A percentile compares a stretch with the other conserved stretches of the same genome.
These are phyloP conservation scores for Microbotryum saponariae DNA, from an alignment of 1,284 basidiomycete genomes.

Conservation along the genomic window DNA sequence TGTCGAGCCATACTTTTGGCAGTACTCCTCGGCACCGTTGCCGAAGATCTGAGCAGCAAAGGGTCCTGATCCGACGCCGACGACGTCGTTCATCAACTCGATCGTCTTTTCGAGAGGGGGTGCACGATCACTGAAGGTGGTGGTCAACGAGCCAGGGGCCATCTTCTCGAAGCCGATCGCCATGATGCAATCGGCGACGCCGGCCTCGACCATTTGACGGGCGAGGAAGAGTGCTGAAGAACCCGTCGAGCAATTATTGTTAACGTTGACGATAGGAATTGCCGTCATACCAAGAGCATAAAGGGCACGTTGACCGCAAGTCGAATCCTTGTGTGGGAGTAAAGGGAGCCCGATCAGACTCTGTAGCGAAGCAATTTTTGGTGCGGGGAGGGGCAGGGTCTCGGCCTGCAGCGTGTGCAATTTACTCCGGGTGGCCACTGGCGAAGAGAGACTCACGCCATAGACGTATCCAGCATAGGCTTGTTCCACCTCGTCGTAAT, in stretches of 20 bases:
- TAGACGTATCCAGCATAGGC: conserved; percentile 64
- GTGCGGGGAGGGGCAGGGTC: background rate
- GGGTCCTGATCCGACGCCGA: conserved; percentile 21
- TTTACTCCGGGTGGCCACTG: background rate
- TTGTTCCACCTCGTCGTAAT: conserved; percentile 65
- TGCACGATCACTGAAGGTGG: conserved; percentile 61
- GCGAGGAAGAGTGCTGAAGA: conserved; percentile 60
- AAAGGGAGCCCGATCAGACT: background rate
- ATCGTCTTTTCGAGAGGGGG: conserved; percentile 49
- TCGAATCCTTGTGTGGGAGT: conserved; percentile 50
- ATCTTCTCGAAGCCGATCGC: conserved; percentile 83
- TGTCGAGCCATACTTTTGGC: conserved; percentile 62
- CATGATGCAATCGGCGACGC: conserved; percentile 64
- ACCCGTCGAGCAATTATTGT: conserved; percentile 49
- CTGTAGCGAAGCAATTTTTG: background rate
- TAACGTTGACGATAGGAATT: conserved; percentile 74
- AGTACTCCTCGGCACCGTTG: conserved; percentile 60
- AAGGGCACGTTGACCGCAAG: conserved; percentile 71
- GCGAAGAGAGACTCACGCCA: conserved; percentile 12
- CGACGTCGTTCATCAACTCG: conserved; percentile 27
- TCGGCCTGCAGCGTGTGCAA: background rate
- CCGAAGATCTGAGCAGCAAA: conserved; percentile 52
- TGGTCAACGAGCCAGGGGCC: conserved; percentile 66
- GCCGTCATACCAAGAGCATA: conserved; percentile 77
- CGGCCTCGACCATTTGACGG: conserved; percentile 59